Evolutionary conservation across 306 rosid species (phyloP).

Genomic region (Chamaecrista fasciculata): DNA sequence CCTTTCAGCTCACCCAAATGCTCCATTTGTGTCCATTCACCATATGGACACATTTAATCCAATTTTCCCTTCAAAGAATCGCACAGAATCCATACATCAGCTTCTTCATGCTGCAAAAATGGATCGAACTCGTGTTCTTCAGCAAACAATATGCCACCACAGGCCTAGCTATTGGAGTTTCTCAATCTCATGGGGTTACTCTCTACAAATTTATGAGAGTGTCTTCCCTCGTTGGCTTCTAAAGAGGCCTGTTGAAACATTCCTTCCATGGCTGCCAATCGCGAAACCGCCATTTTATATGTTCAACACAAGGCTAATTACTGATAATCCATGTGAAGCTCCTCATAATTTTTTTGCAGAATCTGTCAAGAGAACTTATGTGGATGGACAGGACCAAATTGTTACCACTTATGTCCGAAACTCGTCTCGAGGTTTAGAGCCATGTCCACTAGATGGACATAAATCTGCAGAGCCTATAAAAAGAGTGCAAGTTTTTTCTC

Average conservation of each 20-base stretch:
- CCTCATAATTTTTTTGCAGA: conserved; percentile 46
- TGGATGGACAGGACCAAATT: not conserved
- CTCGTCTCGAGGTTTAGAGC: conserved; percentile 25
- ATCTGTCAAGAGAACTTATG: not conserved
- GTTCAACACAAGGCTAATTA: conserved; percentile 44
- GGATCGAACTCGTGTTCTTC: conserved; percentile 44
- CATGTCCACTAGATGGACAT: conserved; percentile 39
- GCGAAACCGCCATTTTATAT: conserved; percentile 36
- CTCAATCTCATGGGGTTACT: conserved; percentile 59
- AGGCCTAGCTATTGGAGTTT: conserved; percentile 45
- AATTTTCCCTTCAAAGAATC: conserved; percentile 47
- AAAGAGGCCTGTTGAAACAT: conserved; percentile 46
- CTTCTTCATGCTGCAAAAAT: conserved; percentile 38
- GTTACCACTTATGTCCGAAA: conserved; percentile 33
- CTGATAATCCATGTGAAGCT: conserved; percentile 40
- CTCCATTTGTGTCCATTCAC: conserved; percentile 46
- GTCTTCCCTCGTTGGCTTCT: conserved; percentile 37
- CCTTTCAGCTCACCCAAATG: conserved; percentile 44
- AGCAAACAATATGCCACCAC: conserved; percentile 55
- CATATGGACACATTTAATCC: conserved; percentile 48
- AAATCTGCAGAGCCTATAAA: conserved; percentile 43
- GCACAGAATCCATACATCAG: conserved; percentile 37
- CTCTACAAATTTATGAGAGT: conserved; percentile 43
- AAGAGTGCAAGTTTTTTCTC: conserved; percentile 39
- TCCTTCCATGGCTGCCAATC: conserved; percentile 28